A percentile compares a stretch with the other conserved stretches of the same genome.
Evolutionary conservation across 225 moss, liverwort and hornwort genomes (phyloP).

Genomic region (Polytrichum commune): DNA sequence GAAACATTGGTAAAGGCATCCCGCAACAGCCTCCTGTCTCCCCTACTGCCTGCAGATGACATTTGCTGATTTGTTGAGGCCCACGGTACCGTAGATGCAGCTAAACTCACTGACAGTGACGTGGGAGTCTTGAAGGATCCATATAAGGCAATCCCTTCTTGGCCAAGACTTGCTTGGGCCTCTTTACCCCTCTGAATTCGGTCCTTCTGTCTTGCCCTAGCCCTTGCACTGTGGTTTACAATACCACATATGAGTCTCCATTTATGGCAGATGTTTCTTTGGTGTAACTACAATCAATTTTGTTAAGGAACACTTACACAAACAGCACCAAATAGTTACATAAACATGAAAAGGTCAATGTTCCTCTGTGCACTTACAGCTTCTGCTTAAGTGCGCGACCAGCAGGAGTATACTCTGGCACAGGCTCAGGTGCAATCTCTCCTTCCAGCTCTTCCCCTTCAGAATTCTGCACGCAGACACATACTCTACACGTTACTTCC

Average conservation of each 20-base stretch:
- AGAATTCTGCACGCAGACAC: slow-evolving; percentile 21
- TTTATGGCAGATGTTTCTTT: too few relatives aligned
- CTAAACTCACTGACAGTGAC: slow-evolving; percentile 2
- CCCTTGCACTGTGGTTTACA: slow-evolving; percentile 41
- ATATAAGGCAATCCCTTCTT: slow-evolving; percentile 17
- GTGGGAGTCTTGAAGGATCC: slow-evolving; percentile 9
- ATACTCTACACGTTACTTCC: too few relatives aligned
- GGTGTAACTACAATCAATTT: too few relatives aligned
- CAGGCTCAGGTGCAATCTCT: slow-evolving; percentile 27
- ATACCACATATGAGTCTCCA: slow-evolving; percentile 1
- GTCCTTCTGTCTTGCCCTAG: slow-evolving; percentile 52
- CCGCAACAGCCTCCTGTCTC: slow-evolving; percentile 9
- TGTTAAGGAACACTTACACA: background rate
- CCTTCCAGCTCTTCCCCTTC: slow-evolving; percentile 45
- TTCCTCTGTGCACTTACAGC: slow-evolving; percentile 41
- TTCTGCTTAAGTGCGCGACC: slow-evolving; percentile 58
- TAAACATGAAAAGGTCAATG: background rate
- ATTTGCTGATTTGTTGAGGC: slow-evolving; percentile 14
- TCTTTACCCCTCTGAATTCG: slow-evolving; percentile 31
- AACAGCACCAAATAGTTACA: background rate
- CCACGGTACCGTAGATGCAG: slow-evolving; percentile 17
- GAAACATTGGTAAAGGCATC: background rate
- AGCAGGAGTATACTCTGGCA: slow-evolving; percentile 47
- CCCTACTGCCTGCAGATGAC: slow-evolving; percentile 9
- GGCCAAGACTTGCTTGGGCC: slow-evolving; percentile 15